These are phyloP conservation scores for Flaveria trinervia DNA, from an alignment of 129 eudicot genomes.

Conservation along the genomic window DNA sequence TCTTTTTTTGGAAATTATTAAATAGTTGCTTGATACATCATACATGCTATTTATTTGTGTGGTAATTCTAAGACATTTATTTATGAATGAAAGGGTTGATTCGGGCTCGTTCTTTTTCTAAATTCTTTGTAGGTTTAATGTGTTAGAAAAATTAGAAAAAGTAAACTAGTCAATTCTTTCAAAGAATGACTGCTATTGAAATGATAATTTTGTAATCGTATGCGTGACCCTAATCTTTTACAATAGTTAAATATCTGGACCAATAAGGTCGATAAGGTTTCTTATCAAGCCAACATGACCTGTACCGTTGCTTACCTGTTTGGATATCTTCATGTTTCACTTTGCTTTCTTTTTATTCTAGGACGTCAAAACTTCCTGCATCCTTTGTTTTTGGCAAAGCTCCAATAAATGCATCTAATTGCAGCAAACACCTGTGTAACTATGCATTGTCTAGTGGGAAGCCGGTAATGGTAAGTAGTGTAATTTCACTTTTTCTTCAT, in stretches of 20 bases:
- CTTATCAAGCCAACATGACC: neutral
- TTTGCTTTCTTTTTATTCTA: conserved; percentile 30
- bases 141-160: neutral
- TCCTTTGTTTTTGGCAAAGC: conserved; percentile 79
- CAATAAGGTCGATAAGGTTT: neutral
- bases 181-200: neutral
- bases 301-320: neutral
- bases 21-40: neutral
- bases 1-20: conserved; percentile 18
- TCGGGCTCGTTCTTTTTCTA: neutral
- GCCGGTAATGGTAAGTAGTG: conserved; percentile 67
- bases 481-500: conserved; percentile 9
- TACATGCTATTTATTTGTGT: neutral
- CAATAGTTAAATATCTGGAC: neutral
- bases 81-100: neutral
- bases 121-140: neutral
- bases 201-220: neutral
- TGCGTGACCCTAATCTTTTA: neutral
- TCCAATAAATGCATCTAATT: conserved; percentile 48
- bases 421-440: conserved; percentile 49
- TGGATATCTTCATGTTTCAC: neutral
- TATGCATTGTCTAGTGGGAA: conserved; percentile 44
- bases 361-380: conserved; percentile 88
- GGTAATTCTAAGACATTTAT: neutral
- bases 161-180: neutral